Conservation (phyloP, 208 protist species). For the Leishmania aethiopica region DNA sequence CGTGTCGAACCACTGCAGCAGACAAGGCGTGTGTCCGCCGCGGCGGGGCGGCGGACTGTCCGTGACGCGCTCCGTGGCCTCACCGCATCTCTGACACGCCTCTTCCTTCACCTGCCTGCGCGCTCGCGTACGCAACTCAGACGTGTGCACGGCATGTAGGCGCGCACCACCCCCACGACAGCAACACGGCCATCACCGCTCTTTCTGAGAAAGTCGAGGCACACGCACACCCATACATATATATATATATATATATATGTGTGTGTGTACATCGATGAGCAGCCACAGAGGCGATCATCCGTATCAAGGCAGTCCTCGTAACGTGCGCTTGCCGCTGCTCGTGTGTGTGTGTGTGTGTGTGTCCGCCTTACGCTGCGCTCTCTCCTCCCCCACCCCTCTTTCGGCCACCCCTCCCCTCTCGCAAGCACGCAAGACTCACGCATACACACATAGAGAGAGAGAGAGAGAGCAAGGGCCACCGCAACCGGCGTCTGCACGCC, state of each 20-base stretch:
- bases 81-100: no score
- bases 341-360: conserved; percentile 4
- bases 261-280: background rate
- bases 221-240: background rate
- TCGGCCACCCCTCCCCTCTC: no score
- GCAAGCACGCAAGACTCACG: background rate
- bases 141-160: no score
- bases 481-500: background rate
- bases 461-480: background rate
- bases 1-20: background rate
- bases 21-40: no score
- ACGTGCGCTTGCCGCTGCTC: background rate
- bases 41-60: no score
- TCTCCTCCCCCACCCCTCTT: background rate
- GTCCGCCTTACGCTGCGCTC: background rate
- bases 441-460: background rate
- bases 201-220: no score
- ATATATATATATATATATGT: conserved; percentile 1
- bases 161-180: no score
- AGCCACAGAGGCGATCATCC: background rate
- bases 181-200: no score
- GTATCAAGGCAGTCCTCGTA: background rate
- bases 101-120: no score
- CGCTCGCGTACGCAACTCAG: no score
- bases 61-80: no score